Evolutionary conservation across 2,329 filamentous ascomycete species (phyloP).

Genomic region (Cordyceps farinosa): DNA sequence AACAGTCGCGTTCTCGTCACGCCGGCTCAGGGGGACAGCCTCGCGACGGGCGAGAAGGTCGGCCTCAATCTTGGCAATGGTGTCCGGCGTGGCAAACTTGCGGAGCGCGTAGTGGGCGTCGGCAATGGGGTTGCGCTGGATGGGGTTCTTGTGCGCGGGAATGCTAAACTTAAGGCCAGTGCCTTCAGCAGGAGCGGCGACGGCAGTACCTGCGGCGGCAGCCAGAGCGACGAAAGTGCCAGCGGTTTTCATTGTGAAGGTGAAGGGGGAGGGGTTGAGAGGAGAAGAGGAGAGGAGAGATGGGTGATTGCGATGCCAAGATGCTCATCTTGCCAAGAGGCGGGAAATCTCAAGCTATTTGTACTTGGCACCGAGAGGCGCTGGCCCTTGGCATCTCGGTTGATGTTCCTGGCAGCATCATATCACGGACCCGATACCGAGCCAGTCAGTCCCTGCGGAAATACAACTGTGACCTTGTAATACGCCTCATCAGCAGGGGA

Average conservation of each 20-base stretch:
- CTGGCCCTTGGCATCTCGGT: slow-evolving; percentile 3
- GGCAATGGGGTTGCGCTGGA: slow-evolving; percentile 1
- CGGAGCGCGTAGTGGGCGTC: slow-evolving; percentile 3
- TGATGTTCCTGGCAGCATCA: neutral
- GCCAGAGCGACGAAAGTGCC: slow-evolving; percentile 12
- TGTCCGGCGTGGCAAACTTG: slow-evolving; percentile 9
- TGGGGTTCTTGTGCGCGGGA: slow-evolving; percentile 4
- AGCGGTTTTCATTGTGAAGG: slow-evolving; percentile 14
- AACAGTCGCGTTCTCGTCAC: slow-evolving; percentile 11
- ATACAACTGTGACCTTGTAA: neutral
- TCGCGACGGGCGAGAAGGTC: slow-evolving; percentile 2
- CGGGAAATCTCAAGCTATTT: slow-evolving; percentile 4
- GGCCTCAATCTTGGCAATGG: neutral
- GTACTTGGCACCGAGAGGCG: neutral
- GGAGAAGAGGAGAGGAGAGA: neutral
- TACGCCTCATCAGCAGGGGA: neutral
- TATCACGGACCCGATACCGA: neutral
- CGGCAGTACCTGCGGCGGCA: slow-evolving; percentile 7
- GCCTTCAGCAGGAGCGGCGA: slow-evolving; percentile 3
- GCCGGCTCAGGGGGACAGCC: neutral
- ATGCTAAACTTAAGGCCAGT: slow-evolving; percentile 11
- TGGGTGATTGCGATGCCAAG: neutral
- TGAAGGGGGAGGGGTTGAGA: neutral
- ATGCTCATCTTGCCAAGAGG: neutral
- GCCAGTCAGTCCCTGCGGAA: neutral